Evolutionary conservation across 768 basidiomycete genomes (phyloP).

Genomic region (Austroboletus festivus): DNA sequence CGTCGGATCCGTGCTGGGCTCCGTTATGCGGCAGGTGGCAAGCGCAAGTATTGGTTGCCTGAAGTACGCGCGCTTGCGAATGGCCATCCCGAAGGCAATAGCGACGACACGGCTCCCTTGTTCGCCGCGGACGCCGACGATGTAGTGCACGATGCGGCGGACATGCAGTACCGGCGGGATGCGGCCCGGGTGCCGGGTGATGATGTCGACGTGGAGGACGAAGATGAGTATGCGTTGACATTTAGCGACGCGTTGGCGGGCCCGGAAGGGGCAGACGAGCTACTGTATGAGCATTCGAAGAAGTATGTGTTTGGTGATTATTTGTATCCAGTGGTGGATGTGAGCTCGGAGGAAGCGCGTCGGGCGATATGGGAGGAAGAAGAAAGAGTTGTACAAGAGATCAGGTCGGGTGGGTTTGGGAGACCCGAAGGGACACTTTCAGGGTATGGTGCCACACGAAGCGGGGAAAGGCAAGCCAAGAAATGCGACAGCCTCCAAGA

Average conservation of each 20-base stretch:
- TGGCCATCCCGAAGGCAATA: slow-evolving; percentile 37
- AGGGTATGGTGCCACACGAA: slow-evolving; percentile 30
- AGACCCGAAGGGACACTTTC: neutral
- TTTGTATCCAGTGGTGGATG: slow-evolving; percentile 85
- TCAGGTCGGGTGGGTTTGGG: slow-evolving; percentile 10
- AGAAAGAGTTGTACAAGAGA: slow-evolving; percentile 28
- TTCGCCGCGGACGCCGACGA: slow-evolving; percentile 58
- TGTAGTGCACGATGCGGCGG: slow-evolving; percentile 63
- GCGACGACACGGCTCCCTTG: slow-evolving; percentile 74
- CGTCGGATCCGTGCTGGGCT: slow-evolving; percentile 88
- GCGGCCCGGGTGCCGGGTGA: slow-evolving; percentile 16
- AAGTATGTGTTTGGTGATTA: slow-evolving; percentile 88
- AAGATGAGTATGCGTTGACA: slow-evolving; percentile 31
- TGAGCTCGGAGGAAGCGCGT: slow-evolving; percentile 54
- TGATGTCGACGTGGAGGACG: slow-evolving; percentile 35
- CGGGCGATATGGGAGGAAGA: slow-evolving; percentile 30
- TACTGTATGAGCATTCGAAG: slow-evolving; percentile 70
- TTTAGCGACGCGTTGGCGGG: slow-evolving; percentile 34
- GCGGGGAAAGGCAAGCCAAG: slow-evolving; percentile 3
- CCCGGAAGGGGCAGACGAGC: slow-evolving; percentile 69
- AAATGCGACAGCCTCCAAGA: slow-evolving; percentile 7
- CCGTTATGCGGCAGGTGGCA: slow-evolving; percentile 87
- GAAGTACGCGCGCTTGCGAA: slow-evolving; percentile 34
- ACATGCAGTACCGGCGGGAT: slow-evolving; percentile 38
- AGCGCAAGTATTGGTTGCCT: slow-evolving; percentile 94